Conservation (phyloP, 2,329 filamentous ascomycete genomes). For the Pseudodiploospora longispora region DNA sequence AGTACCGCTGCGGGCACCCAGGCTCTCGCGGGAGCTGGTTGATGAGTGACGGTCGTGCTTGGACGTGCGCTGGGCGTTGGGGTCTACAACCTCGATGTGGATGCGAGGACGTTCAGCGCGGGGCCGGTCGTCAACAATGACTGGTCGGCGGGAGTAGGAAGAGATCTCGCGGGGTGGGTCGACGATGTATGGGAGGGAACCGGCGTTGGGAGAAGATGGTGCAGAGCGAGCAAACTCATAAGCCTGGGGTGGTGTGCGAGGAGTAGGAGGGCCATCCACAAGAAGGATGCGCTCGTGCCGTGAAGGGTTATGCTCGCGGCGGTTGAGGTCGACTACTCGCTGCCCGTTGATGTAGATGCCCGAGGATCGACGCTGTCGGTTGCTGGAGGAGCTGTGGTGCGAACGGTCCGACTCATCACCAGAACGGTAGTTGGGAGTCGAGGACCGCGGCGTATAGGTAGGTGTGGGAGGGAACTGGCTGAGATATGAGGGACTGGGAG, state of each 20-base stretch:
- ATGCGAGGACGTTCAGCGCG: conserved; percentile 20
- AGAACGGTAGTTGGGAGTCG: conserved; percentile 26
- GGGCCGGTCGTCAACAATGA: conserved; percentile 31
- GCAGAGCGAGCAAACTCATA: conserved; percentile 31
- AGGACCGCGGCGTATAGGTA: conserved; percentile 23
- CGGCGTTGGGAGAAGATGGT: conserved; percentile 28
- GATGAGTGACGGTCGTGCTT: conserved; percentile 29
- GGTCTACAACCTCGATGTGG: conserved; percentile 30
- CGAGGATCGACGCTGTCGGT: conserved; percentile 24
- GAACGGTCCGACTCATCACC: conserved; percentile 30
- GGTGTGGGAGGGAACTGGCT: conserved; percentile 33
- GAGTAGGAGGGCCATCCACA: conserved; percentile 36
- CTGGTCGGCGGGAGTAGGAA: conserved; percentile 20
- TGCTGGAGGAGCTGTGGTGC: conserved; percentile 21
- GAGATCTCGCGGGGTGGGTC: conserved; percentile 13
- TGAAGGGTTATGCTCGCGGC: conserved; percentile 18
- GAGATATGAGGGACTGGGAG: conserved; percentile 22
- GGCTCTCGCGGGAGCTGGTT: conserved; percentile 26
- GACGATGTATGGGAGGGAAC: conserved; percentile 18
- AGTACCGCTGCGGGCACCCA: conserved; percentile 20
- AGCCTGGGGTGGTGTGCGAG: conserved; percentile 37
- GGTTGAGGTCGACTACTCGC: conserved; percentile 26
- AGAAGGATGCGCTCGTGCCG: conserved; percentile 36
- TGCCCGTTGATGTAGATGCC: conserved; percentile 30
- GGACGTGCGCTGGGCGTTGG: conserved; percentile 14